Evolutionary conservation across 2,329 filamentous ascomycete genomes (phyloP).

Genomic region (Metarhizium sp.): DNA sequence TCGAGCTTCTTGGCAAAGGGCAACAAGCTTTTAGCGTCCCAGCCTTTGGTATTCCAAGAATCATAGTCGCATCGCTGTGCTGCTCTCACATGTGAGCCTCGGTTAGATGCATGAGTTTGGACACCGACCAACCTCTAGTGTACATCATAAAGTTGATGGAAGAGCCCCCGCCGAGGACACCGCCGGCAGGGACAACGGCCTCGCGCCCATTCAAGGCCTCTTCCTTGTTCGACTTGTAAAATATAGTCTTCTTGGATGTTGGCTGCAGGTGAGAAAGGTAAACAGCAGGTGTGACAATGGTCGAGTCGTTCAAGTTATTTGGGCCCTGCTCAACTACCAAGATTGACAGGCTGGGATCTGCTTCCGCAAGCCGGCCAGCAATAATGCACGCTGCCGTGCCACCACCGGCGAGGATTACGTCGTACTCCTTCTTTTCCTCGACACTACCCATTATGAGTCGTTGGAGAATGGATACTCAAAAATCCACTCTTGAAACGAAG

Average conservation of each 20-base stretch:
- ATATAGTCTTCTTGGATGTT: conserved; percentile 11
- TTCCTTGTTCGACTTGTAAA: conserved; percentile 15
- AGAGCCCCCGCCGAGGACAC: conserved; percentile 22
- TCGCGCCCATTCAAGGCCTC: conserved; percentile 14
- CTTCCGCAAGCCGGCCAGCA: conserved; percentile 16
- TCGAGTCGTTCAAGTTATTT: conserved; percentile 16
- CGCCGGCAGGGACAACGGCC: conserved; percentile 14
- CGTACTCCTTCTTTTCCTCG: conserved; percentile 9
- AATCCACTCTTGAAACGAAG: not conserved
- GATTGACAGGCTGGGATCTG: conserved; percentile 16
- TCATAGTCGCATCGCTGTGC: conserved; percentile 23
- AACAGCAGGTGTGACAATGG: conserved; percentile 15
- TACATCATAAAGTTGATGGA: conserved; percentile 25
- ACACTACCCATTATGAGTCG: conserved; percentile 8
- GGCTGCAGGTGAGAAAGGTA: conserved; percentile 13
- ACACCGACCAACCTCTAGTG: conserved; percentile 11
- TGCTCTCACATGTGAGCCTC: conserved; percentile 5
- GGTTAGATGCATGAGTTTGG: too few relatives aligned
- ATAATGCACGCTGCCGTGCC: conserved; percentile 18
- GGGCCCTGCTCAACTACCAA: conserved; percentile 18
- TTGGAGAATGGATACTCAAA: not conserved
- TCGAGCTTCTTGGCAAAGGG: conserved; percentile 36
- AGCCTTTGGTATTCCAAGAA: conserved; percentile 24
- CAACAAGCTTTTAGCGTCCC: conserved; percentile 21
- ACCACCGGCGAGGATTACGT: conserved; percentile 16